Base-by-base conservation (phyloP, 805 yeast genomes). In the Phaffomyces thermotolerans region DNA sequence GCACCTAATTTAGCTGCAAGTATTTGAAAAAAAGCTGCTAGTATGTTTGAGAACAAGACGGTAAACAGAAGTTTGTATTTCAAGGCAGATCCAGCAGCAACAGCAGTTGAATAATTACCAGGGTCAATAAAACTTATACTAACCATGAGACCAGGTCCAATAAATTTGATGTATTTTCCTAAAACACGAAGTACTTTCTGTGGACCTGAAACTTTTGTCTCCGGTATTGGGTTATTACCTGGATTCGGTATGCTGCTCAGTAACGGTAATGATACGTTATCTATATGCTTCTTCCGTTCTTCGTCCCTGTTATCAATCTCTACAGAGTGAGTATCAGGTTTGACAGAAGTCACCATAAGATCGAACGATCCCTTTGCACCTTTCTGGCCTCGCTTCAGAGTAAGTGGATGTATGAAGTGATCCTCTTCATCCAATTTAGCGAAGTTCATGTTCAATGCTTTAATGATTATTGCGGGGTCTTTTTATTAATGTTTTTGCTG, bases 71-170 rank as follows among this genome's bases (percentile, higher is more conserved):
- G 68, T 46, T 84, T 81, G 61, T 82, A 91, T 52, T 82, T 78
- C 60, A 84, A 87, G 24, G 86, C 82, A 29, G 95, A 83, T n/a
- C 95, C 95, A 1, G 95, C 93, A 8, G 93, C 85, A 13, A 91
- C 96, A 9, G 93, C 95, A 1, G 97, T 87, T 33, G 96, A 84
- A 64, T 90, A 91, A 65, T 93, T 91, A 5, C 99, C 99, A 0
- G 99, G 98, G 56, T 91, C 98, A 88, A 93, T 87, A 62, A 90
- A 93, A 0, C 97, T 91, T 30, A 91, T 96, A 5, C 90, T 76
- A 2, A 93, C 95, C 95, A 91, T 84, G 39, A 91, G 67, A 0
- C 99, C 98, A 0, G 98, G 98, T 0, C 98, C 98, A n/a, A 91
- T 71, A 59, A 84, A 85, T 49, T 70, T 64, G 34, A 70, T 63